Evolutionary conservation across 2,329 filamentous ascomycete species (phyloP).

Genomic region (Colletotrichum nymphaeae): DNA sequence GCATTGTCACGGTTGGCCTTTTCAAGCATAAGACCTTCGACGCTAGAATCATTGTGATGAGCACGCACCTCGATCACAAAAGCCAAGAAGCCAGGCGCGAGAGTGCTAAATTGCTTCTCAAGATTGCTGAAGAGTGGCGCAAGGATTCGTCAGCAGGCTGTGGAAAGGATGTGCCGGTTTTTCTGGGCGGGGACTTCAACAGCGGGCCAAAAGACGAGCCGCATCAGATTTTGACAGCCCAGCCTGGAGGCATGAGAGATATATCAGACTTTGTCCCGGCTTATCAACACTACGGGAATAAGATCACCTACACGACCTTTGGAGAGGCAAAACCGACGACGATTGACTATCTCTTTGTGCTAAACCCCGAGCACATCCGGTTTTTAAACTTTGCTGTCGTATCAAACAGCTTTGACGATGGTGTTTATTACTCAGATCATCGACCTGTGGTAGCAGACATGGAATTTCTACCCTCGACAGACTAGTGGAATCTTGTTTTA

Average conservation of each 20-base stretch:
- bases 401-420: constrained; percentile 72
- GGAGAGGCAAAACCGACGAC: constrained; percentile 55
- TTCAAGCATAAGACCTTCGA: constrained; percentile 66
- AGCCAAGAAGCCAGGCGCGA: constrained; percentile 66
- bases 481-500: no score
- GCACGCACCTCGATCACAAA: constrained; percentile 76
- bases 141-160: not conserved
- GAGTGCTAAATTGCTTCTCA: constrained; percentile 68
- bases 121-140: constrained; percentile 55
- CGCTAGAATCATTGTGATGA: constrained; percentile 67
- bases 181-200: constrained; percentile 78
- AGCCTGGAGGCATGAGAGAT: constrained; percentile 59
- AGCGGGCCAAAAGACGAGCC: constrained; percentile 68
- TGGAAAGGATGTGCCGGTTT: constrained; percentile 54
- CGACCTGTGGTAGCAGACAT: constrained; percentile 73
- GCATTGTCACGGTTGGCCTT: constrained; percentile 72
- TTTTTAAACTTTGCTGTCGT: constrained; percentile 68
- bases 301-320: constrained; percentile 75
- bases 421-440: constrained; percentile 73
- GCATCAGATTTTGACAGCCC: constrained; percentile 65
- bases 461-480: not conserved
- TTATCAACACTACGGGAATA: constrained; percentile 64
- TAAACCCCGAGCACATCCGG: constrained; percentile 51
- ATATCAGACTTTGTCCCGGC: constrained; percentile 55
- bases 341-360: constrained; percentile 75